Evolutionary conservation across 331 rosid species (phyloP).

Genomic region (Spiraea crenata): DNA sequence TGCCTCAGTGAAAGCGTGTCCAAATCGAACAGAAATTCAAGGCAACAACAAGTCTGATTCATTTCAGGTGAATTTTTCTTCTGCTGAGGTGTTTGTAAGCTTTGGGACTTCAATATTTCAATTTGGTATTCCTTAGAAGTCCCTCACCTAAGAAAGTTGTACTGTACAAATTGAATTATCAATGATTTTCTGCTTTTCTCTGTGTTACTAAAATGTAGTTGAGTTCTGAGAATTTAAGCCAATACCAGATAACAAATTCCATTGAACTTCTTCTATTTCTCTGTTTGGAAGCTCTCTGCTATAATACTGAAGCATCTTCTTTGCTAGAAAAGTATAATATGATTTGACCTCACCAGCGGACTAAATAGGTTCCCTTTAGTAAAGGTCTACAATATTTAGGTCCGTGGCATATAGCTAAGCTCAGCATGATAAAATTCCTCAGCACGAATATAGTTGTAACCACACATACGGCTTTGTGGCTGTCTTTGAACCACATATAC

Average conservation of each 20-base stretch:
- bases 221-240: too few relatives aligned
- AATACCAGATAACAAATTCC: neutral
- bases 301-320: neutral
- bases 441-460: too few relatives aligned
- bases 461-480: too few relatives aligned
- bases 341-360: neutral
- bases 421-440: too few relatives aligned
- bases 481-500: too few relatives aligned
- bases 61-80: neutral
- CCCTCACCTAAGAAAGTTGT: neutral
- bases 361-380: neutral
- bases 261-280: neutral
- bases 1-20: slow-evolving; percentile 27
- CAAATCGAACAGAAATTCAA: neutral
- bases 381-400: neutral
- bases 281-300: neutral
- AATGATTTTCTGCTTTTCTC: neutral
- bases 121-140: neutral
- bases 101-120: neutral
- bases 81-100: neutral
- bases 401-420: too few relatives aligned
- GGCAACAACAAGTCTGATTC: neutral
- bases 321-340: neutral
- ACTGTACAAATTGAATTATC: neutral
- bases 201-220: neutral